These are phyloP conservation scores for Aspergillus nanangensis DNA, from an alignment of 495 filamentous ascomycete species.

Conservation along the genomic window DNA sequence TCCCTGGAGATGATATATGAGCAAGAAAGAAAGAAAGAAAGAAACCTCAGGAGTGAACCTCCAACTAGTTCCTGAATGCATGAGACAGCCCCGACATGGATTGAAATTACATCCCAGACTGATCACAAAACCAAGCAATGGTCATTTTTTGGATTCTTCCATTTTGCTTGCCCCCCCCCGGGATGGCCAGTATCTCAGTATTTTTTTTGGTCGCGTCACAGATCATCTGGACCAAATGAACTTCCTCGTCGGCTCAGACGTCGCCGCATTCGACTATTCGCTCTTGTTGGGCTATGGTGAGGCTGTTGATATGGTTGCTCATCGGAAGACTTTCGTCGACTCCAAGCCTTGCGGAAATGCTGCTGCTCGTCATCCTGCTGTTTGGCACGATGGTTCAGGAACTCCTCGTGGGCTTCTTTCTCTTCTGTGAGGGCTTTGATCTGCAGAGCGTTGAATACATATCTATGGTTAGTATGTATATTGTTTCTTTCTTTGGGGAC, in stretches of 20 bases:
- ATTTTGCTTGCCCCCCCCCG: no score
- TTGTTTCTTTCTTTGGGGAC: not conserved
- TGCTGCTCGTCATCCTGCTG: conserved; percentile 35
- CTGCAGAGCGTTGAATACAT: no score
- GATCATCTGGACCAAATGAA: not conserved
- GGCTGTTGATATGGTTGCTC: conserved; percentile 6
- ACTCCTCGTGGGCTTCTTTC: conserved; percentile 34
- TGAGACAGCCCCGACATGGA: not conserved
- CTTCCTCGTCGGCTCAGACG: conserved; percentile 3
- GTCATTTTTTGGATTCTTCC: no score
- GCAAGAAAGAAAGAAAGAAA: not conserved
- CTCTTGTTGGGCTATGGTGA: not conserved
- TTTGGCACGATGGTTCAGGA: conserved; percentile 29
- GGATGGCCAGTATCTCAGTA: no score
- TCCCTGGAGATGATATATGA: no score
- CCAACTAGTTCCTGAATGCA: not conserved
- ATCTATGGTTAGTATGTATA: conserved; percentile 3
- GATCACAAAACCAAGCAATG: not conserved
- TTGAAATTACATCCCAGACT: no score
- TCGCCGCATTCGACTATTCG: conserved; percentile 5
- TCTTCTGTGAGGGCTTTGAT: conserved; percentile 34
- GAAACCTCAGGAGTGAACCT: not conserved
- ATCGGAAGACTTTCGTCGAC: conserved; percentile 17
- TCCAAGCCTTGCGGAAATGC: conserved; percentile 39
- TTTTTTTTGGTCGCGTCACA: no score